Percentiles rank a stretch among this genome's conserved stretches.
Evolutionary conservation across 2,329 filamentous ascomycete genomes (phyloP).

Genomic region (Epichloe glyceriae): DNA sequence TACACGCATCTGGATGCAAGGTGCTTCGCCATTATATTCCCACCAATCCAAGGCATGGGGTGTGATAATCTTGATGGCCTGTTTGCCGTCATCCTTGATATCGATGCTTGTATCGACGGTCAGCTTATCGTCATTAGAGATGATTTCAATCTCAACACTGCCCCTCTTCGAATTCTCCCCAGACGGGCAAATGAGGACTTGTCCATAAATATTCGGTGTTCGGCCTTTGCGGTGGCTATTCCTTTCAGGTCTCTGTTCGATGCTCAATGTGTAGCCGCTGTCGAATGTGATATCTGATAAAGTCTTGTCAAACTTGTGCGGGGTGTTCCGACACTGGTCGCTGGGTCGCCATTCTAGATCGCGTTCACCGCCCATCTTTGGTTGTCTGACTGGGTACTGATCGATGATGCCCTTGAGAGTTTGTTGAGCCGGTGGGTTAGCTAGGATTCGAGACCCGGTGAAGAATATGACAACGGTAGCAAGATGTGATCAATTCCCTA

Average conservation of each 20-base stretch:
- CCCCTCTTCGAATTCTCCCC: constrained; percentile 19
- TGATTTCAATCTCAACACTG: constrained; percentile 29
- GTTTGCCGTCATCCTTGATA: constrained; percentile 15
- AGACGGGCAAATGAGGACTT: constrained; percentile 30
- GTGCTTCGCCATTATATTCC: constrained; percentile 12
- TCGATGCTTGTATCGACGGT: constrained; percentile 21
- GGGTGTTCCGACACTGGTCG: constrained; percentile 14
- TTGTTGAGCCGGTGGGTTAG: constrained; percentile 4
- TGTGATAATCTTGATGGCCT: constrained; percentile 26
- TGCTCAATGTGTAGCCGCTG: constrained; percentile 20
- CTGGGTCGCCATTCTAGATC: constrained; percentile 16
- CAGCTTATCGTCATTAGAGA: constrained; percentile 32
- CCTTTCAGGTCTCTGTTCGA: constrained; percentile 25
- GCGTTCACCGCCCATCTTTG: constrained; percentile 8
- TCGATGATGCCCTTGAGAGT: constrained; percentile 12
- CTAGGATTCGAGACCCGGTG: not conserved
- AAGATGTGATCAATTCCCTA: too few relatives aligned
- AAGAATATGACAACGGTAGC: not conserved
- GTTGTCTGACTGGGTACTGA: constrained; percentile 13
- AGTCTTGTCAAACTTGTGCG: constrained; percentile 9
- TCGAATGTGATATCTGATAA: constrained; percentile 21
- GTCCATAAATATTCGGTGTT: constrained; percentile 28
- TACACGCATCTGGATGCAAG: constrained; percentile 35
- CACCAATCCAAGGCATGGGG: constrained; percentile 24
- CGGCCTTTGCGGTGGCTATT: constrained; percentile 10